Evolutionary conservation across 371 early-diverging fungal genomes (phyloP), one percentile per base, ranked within the genome.

Genomic region (Mortierella sp.): DNA sequence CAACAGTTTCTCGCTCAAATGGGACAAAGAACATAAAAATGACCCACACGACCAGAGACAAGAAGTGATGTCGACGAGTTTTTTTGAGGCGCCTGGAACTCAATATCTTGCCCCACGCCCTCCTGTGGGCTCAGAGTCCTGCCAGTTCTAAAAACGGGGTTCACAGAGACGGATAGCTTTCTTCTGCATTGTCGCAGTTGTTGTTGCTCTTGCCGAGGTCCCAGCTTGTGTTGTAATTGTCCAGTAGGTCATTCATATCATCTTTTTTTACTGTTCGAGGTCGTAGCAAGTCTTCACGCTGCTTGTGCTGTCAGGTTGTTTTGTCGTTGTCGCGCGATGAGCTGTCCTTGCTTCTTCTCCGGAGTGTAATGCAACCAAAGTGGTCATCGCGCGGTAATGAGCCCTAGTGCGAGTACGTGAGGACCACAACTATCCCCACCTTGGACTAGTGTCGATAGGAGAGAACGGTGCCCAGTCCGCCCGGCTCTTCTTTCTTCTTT

Each of bases 111-210:
- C 67, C 67, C 67, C 67, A 37, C 34, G 40, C 9, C 10, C 43
- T 67, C 67, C 43, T 67, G 67, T 67, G 67, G 67, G 67, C 67
- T 67, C 67, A 67, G 40, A 67, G 40, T 67, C 67, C 67, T 40
- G 21, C 21, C 19, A 24, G 43, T 67, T 67, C 34, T 40, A 40
- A 40, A 61, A 67, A 67, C 43, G 67, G 67, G 40, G 67, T 40
- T 24, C 37, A 4, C 10, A 9, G 40, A 40, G 37, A 67, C 40
- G 37, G 64, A 21, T 37, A 37, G 21, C 43, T 24, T 40, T 37
- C 21, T 67, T 28, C 6, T 61, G 13, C 6, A 5, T 21, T 19
- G 21, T 34, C 19, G 31, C 5, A 28, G 57, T 28, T 5, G 21
- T 3, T 40, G 24, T 40, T 40, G 21, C 34, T 34, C 9, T 40